Conservation (phyloP, 2,329 filamentous ascomycete species). For the Colletotrichum cuscutae region DNA sequence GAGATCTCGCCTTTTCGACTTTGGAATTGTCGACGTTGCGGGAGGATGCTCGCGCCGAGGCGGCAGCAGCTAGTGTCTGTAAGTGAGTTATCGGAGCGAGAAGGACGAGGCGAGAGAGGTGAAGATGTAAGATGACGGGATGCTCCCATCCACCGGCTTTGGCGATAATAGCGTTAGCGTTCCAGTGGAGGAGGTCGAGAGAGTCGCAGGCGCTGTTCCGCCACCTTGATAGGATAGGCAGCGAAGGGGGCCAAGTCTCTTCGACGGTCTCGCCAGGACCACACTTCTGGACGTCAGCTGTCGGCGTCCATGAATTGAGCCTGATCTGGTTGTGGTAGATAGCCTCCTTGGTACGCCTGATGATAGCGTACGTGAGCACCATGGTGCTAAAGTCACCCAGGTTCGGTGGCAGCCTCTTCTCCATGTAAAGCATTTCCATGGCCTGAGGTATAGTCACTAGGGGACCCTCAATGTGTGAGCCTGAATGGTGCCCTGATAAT, state of each 20-base stretch:
- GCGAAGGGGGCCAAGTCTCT: slow-evolving; percentile 33
- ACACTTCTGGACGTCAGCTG: slow-evolving; percentile 16
- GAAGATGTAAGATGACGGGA: slow-evolving; percentile 64
- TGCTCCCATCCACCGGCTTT: slow-evolving; percentile 62
- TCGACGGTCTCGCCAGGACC: not conserved
- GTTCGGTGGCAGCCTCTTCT: slow-evolving; percentile 44
- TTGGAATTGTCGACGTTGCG: not conserved
- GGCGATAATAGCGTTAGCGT: slow-evolving; percentile 62
- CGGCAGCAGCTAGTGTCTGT: slow-evolving; percentile 43
- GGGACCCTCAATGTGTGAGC: not conserved
- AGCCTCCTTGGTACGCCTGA: slow-evolving; percentile 45
- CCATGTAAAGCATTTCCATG: slow-evolving; percentile 46
- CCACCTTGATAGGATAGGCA: slow-evolving; percentile 43
- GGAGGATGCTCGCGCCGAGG: slow-evolving; percentile 28
- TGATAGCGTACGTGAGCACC: slow-evolving; percentile 48
- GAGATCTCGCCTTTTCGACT: not conserved
- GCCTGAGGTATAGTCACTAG: slow-evolving; percentile 39
- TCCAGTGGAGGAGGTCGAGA: slow-evolving; percentile 68
- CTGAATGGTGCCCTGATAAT: not conserved
- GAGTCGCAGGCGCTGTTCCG: slow-evolving; percentile 57
- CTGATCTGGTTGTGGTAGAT: slow-evolving; percentile 40
- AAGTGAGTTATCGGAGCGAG: slow-evolving; percentile 60
- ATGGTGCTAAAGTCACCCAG: slow-evolving; percentile 48
- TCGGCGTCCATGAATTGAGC: slow-evolving; percentile 42
- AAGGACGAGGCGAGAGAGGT: slow-evolving; percentile 62